phyloP scores from a whole-genome alignment of 805 yeast species.

The Barnettozyma populi region DNA sequence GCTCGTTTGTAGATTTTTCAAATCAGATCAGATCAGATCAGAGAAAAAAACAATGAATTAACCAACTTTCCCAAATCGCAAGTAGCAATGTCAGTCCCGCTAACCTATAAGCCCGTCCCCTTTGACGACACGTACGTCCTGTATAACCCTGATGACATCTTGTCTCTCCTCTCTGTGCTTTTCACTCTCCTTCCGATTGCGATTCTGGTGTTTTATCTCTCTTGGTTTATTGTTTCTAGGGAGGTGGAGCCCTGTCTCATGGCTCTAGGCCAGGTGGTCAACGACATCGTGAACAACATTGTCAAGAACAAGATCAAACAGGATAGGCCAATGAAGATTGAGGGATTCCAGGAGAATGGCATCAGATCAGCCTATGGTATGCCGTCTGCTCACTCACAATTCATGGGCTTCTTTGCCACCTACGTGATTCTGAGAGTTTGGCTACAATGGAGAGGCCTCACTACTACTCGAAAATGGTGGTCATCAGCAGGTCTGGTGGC shows the following conservation, averaged over 20 bases:
- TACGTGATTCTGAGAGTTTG: slow-evolving; percentile 44
- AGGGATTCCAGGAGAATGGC: slow-evolving; percentile 33
- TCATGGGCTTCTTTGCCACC: slow-evolving; percentile 79
- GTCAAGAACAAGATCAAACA: slow-evolving; percentile 60
- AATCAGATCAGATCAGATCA: too few species aligned
- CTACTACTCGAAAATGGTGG: slow-evolving; percentile 22
- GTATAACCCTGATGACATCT: slow-evolving; percentile 59
- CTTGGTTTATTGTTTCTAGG: slow-evolving; percentile 78
- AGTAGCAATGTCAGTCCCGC: slow-evolving; percentile 1
- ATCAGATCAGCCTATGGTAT: slow-evolving; percentile 73
- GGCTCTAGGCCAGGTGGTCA: slow-evolving; percentile 79
- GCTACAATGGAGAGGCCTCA: slow-evolving; percentile 38
- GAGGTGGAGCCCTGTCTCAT: slow-evolving; percentile 81
- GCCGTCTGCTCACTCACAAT: slow-evolving; percentile 97
- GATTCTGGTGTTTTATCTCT: slow-evolving; percentile 68
- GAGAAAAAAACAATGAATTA: not conserved
- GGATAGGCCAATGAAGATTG: slow-evolving; percentile 59
- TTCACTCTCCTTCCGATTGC: slow-evolving; percentile 79
- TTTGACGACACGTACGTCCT: slow-evolving; percentile 84
- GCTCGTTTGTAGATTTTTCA: not conserved
- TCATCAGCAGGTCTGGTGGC: slow-evolving; percentile 28
- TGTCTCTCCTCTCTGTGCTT: slow-evolving; percentile 61
- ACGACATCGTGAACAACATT: slow-evolving; percentile 67
- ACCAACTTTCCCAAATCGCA: too few species aligned
- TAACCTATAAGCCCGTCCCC: slow-evolving; percentile 37